A percentile compares a stretch with the other conserved stretches of the same genome.
phyloP scores from a whole-genome alignment of 495 filamentous ascomycete species.

The Penicillium alfredii region DNA sequence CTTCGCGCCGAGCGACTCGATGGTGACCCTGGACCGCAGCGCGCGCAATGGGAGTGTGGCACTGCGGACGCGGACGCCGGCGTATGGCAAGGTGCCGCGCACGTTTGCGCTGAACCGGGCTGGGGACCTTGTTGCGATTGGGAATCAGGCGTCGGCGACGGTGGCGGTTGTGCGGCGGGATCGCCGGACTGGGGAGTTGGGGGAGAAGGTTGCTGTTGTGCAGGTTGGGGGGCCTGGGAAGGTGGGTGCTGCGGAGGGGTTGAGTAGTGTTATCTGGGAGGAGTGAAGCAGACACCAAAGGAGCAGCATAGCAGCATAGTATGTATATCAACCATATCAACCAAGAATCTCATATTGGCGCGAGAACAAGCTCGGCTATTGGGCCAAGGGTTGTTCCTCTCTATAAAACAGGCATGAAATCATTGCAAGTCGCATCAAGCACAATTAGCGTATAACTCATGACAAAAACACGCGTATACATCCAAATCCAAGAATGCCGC shows the following conservation, averaged over 20 bases:
- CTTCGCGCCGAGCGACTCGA: conserved; percentile 29
- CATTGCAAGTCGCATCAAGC: no score
- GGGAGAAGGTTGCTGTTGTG: conserved; percentile 41
- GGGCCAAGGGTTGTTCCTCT: no score
- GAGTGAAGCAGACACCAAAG: no score
- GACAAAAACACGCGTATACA: conserved; percentile 4
- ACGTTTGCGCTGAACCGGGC: conserved; percentile 61
- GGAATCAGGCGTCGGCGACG: conserved; percentile 52
- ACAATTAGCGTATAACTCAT: conserved; percentile 12
- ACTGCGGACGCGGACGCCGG: conserved; percentile 45
- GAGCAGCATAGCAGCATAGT: no score
- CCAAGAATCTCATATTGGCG: no score
- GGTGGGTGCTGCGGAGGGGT: conserved; percentile 36
- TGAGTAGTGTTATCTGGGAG: conserved; percentile 58
- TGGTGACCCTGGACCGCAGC: conserved; percentile 28
- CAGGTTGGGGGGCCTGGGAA: conserved; percentile 29
- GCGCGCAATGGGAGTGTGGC: conserved; percentile 41
- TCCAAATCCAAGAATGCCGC: conserved; percentile 14
- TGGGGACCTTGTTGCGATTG: conserved; percentile 55
- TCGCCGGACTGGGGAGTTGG: conserved; percentile 48
- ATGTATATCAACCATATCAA: no score
- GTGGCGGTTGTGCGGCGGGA: conserved; percentile 58
- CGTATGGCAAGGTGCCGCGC: conserved; percentile 56
- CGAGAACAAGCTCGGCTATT: no score
- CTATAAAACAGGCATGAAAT: conserved; percentile 10